Base-by-base conservation (phyloP, 306 rosid genomes). In the Cucurbita maxima region DNA sequence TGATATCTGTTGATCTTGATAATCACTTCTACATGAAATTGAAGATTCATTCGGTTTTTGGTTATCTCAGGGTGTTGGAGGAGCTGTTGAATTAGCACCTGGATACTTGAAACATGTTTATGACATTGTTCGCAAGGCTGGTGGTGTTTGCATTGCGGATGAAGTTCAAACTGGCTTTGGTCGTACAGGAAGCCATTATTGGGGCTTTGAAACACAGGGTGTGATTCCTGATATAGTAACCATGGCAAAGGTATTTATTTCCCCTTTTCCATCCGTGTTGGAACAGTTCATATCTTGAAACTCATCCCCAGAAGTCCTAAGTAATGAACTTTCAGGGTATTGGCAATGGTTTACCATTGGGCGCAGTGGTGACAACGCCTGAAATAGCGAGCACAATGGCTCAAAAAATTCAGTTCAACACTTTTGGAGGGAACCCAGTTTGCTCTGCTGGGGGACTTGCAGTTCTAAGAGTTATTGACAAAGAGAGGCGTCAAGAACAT, bases 131-230 rank as follows among this genome's bases (percentile, higher is more conserved):
- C 93, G 48, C 81, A 88, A 87, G 81, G 96, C 96, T 11, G 96
- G 98, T 64, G 98, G 98, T 77, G 87, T 93, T 84, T 87, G 96
- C 84, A 93, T 93, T 66, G 98, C 98, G 2, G 98, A 90, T 84
- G 98, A 92, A 81, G 98, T 92, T n/a, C 98, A 92, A 80, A 92
- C 96, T 43, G 98, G 96, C 30, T 92, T 92, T 81, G 96, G 98
- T 22, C 98, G 93, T 55, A 92, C 90, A 5, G 98, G 96, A 79
- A 88, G 92, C 84, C 91, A 92, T 72, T 92, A 88, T 44, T 92
- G 98, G 98, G 98, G 97, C 68, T 93, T 93, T 60, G 87, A 90
- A 76, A 93, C 96, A 13, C 98, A 92, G 80, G 96, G 84, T 51
- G 96, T 93, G 80, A 73, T 81, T 82, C 98, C 98, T 74, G 97